Base-by-base conservation (phyloP, 2,329 filamentous ascomycete genomes). In the Sporothrix protearum region DNA sequence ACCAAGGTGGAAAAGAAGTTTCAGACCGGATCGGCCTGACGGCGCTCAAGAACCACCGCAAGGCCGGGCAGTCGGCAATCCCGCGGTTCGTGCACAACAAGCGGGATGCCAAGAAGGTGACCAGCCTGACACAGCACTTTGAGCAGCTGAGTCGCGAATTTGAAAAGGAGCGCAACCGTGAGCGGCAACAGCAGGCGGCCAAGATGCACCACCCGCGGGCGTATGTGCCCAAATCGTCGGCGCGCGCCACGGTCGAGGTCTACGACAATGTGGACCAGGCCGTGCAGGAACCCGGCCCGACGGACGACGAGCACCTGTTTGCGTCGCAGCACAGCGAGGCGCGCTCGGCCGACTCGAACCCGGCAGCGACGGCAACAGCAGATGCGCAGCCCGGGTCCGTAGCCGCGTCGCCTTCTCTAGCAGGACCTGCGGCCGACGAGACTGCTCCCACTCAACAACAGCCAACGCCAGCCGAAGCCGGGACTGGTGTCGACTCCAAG, bases 81-180 rank as follows among this genome's bases (percentile, higher is more conserved):
- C 94, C 94, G 36, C 89, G 96, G 42, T 96, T 96, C 33, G 88
- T 97, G 36, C 89, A 91, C 68, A 92, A 91, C 68, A 92, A 90
- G 78, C 89, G 87, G 76, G 90, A 89, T 75, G 87, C 90, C 69
- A 88, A 92, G 3, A 92, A 92, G 76, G 96, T 99, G 2, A 96
- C 94, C 9, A 94, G 91, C n/a, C 85, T 99, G 67, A 93, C 96
- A 22, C 93, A 93, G 76, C 96, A 98, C 79, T 98, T 99, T 78
- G 96, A 99, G 80, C 94, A 98, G 79, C 85, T 99, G 71, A 97
- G 94, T 76, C 91, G 94, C 30, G 96, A 99, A 78, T 99, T 99
- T 76, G 94, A 97, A 78, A 97, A 95, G 77, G 95, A 99, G 81
- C 88, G 96, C 59, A 88, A 96, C 75, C 91, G 92, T 66, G 95